Evolutionary conservation across 306 rosid species (phyloP).

Genomic region (Luffa aegyptiaca): DNA sequence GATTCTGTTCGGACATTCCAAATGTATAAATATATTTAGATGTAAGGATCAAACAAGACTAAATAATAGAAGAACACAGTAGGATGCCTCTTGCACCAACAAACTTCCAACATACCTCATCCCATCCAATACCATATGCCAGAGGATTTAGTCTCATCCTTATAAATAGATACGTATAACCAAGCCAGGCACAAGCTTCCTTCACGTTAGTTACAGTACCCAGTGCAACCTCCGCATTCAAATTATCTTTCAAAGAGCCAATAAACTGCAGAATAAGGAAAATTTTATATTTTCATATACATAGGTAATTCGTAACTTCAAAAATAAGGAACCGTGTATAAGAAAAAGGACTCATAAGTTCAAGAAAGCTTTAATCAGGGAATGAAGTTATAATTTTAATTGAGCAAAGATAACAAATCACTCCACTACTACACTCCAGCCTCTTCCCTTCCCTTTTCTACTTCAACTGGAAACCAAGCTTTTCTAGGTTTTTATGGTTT

Average conservation of each 20-base stretch:
- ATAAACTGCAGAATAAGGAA: constrained; percentile 55
- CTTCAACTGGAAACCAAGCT: not conserved
- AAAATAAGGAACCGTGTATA: not conserved
- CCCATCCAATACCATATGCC: constrained; percentile 94
- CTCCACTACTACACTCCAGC: not conserved
- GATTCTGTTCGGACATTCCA: not conserved
- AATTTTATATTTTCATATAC: not conserved
- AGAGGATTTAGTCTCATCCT: constrained; percentile 96
- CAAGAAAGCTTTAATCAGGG: not conserved
- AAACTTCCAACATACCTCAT: constrained; percentile 51
- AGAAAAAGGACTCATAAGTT: not conserved
- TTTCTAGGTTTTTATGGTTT: not conserved
- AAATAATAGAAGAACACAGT: not conserved
- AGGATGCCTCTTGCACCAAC: constrained; percentile 15
- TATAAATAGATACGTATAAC: constrained; percentile 91
- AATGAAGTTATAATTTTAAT: not conserved
- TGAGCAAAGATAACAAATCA: not conserved
- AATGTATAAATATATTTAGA: not conserved
- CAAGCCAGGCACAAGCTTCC: constrained; percentile 99
- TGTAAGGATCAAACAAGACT: not conserved
- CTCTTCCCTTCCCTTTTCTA: not conserved
- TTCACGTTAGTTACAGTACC: constrained; percentile 96
- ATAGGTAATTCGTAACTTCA: not conserved
- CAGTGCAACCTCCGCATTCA: constrained; percentile 95
- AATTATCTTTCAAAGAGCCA: constrained; percentile 90